Conservation (phyloP, 1,284 basidiomycete genomes). For the Mycena sp. region DNA sequence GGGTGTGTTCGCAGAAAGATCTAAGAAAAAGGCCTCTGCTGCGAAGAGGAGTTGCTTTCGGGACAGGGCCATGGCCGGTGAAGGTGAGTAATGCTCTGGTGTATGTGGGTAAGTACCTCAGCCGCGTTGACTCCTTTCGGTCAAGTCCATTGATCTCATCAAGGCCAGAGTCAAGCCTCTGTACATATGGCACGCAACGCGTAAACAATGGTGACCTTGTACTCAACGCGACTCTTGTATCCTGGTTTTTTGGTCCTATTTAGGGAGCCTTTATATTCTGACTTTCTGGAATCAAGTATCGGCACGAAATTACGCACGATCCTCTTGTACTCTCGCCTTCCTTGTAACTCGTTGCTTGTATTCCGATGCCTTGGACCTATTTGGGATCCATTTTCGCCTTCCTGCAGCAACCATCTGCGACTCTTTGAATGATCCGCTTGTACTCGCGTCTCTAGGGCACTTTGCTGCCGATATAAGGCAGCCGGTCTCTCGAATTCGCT, state of each 20-base stretch:
- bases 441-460: constrained; percentile 18
- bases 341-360: not conserved
- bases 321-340: constrained; percentile 22
- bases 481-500: not conserved
- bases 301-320: not conserved
- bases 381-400: no score
- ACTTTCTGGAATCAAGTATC: not conserved
- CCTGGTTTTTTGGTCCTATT: constrained; percentile 7
- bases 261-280: constrained; percentile 16
- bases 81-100: no score
- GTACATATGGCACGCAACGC: constrained; percentile 4
- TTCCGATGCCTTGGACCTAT: no score
- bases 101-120: no score
- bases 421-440: constrained; percentile 1
- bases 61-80: constrained; percentile 6
- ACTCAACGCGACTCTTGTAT: constrained; percentile 16
- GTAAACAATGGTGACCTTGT: constrained; percentile 18
- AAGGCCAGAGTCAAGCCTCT: no score
- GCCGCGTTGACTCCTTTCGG: no score
- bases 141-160: no score
- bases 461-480: not conserved
- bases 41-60: constrained; percentile 41
- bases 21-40: constrained; percentile 46
- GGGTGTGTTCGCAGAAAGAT: constrained; percentile 43
- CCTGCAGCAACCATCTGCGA: no score